Base-by-base conservation (phyloP, 352 stramenopile genomes). In the Phytophthora pini region DNA sequence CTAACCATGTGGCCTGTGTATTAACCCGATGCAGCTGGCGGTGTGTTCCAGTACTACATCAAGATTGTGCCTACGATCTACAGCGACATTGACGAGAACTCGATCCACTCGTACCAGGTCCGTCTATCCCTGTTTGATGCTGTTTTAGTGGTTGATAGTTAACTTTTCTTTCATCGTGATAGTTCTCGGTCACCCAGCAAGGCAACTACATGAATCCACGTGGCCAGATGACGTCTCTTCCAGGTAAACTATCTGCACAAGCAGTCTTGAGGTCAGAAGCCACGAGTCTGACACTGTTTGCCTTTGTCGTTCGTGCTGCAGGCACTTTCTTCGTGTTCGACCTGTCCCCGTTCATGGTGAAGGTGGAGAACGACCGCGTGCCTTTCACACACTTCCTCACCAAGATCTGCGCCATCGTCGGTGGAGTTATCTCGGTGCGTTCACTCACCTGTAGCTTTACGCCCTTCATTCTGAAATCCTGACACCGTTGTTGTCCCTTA, bases 1-100 rank as follows among this genome's bases (percentile, higher is more conserved):
- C 31, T 36, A 36, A 36, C 31, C 31, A 13, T 44, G 31, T 20
- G 38, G 4, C 66, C 29, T 61, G 31, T 41, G 26, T 52, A 15
- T 49, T 39, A 22, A 17, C 53, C 26, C n/a, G 12, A 26, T 72
- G 6, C 49, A 95, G 87, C 59, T 31, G 87, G 87, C 11, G 87
- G 81, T 13, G 82, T 94, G 55, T 94, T 92, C 64, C 85, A 95
- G 74, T 95, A 95, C 74, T 93, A 91, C 61, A 89, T 95, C 74
- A 95, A 95, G 73, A 86, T 95, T 45, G 86, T 95, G 50, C 87
- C 87, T 20, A 95, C 87, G 24, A 90, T 95, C 60, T 95, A 92
- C 75, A 88, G 80, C 62, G 84, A 93, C 47, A 85, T 88, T 20
- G 79, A 84, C 56, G 74, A 83, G 10, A 68, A 72, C 12, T 69